Evolutionary conservation across 1,139 yeast species (phyloP).

Genomic region (Protomyces arabidopsidicola): DNA sequence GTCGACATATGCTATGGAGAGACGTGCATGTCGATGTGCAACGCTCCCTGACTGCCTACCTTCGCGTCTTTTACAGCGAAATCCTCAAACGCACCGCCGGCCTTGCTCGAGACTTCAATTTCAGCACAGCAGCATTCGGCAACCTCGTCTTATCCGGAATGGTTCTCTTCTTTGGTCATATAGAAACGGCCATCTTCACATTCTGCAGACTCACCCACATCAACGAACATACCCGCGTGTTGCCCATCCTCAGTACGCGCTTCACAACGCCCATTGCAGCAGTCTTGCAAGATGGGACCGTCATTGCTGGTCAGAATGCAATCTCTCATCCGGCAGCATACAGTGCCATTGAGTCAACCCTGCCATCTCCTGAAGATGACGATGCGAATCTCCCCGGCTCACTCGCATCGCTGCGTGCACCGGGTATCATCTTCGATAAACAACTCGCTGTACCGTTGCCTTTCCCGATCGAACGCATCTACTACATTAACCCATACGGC

Average conservation of each 20-base stretch:
- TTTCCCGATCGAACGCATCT: constrained; percentile 70
- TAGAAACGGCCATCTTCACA: constrained; percentile 78
- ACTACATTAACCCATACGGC: constrained; percentile 82
- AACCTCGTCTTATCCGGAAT: constrained; percentile 80
- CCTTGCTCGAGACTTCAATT: constrained; percentile 52
- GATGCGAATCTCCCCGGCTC: constrained; percentile 70
- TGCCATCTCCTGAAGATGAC: constrained; percentile 38
- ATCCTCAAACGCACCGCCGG: constrained; percentile 63
- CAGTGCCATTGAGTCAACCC: background rate
- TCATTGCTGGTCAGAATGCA: constrained; percentile 90
- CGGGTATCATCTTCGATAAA: constrained; percentile 73
- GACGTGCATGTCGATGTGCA: constrained; percentile 57
- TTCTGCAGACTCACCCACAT: constrained; percentile 64
- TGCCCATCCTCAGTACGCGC: constrained; percentile 80
- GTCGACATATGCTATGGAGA: constrained; percentile 67
- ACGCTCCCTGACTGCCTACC: constrained; percentile 71
- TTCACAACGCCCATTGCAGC: constrained; percentile 87
- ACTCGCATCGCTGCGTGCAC: constrained; percentile 66
- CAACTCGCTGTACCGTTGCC: constrained; percentile 54
- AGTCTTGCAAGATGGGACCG: constrained; percentile 57
- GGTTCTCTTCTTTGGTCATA: constrained; percentile 72
- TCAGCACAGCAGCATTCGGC: constrained; percentile 77
- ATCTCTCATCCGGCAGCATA: constrained; percentile 70
- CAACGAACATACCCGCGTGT: constrained; percentile 52
- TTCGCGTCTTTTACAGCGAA: constrained; percentile 74